A percentile compares a stretch with the other conserved stretches of the same genome.
phyloP scores from a whole-genome alignment of 257 asterid species.

The Euphrasia confusa region DNA sequence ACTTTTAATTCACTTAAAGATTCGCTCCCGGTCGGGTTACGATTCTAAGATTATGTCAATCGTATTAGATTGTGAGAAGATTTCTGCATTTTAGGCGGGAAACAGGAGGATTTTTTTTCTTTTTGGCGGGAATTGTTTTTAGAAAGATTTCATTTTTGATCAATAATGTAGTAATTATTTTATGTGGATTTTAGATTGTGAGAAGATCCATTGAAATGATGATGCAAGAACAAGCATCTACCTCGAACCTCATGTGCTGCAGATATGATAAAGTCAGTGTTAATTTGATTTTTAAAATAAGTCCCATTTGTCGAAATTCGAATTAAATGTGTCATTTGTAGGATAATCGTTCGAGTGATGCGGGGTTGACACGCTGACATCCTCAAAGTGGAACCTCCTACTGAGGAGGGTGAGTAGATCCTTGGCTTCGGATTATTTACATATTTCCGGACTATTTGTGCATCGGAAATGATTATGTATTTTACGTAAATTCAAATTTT shows the following conservation, averaged over 20 bases:
- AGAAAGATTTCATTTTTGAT: too few species aligned
- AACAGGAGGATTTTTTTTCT: too few species aligned
- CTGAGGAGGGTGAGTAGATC: constrained; percentile 50
- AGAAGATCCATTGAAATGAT: constrained; percentile 60
- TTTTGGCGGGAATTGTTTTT: too few species aligned
- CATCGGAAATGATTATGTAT: constrained; percentile 15
- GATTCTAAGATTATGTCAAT: too few species aligned
- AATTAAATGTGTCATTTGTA: constrained; percentile 19
- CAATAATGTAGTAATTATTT: not conserved
- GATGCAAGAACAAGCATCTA: constrained; percentile 31
- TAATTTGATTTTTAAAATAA: constrained; percentile 4
- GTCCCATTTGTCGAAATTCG: constrained; percentile 5
- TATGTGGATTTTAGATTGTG: constrained; percentile 48
- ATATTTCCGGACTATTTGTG: not conserved
- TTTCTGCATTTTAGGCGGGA: too few species aligned
- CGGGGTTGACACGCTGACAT: constrained; percentile 47
- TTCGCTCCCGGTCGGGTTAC: too few species aligned
- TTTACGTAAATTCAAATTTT: constrained; percentile 24
- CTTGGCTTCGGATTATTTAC: constrained; percentile 11
- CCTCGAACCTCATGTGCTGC: constrained; percentile 55
- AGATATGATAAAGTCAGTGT: constrained; percentile 51
- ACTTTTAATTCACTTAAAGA: too few species aligned
- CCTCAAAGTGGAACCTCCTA: constrained; percentile 62
- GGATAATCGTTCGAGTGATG: constrained; percentile 44
- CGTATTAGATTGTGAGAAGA: too few species aligned